Conservation (phyloP, 1,139 yeast genomes). For the Nadsonia starkeyi-henricii region DNA sequence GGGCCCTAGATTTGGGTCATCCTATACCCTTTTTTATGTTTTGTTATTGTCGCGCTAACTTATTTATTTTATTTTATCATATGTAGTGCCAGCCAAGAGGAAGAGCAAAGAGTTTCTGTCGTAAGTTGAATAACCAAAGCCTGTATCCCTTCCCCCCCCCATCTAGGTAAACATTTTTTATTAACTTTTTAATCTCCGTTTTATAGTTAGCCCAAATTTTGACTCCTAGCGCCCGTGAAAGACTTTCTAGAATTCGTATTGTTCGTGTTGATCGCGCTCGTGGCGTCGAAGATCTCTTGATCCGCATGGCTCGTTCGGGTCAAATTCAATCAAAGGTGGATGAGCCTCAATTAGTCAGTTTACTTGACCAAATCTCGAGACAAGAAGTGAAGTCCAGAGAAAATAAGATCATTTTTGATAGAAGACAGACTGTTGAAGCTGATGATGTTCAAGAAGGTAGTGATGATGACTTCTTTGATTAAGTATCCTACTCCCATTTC, state of each 20-base stretch:
- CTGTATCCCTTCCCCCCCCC: too few species aligned
- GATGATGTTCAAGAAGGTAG: constrained; percentile 15
- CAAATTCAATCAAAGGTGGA: constrained; percentile 56
- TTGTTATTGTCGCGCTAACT: too few species aligned
- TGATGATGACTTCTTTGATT: constrained; percentile 25
- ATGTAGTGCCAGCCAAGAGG: constrained; percentile 12
- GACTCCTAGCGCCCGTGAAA: constrained; percentile 73
- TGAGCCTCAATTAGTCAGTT: constrained; percentile 70
- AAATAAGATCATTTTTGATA: constrained; percentile 40
- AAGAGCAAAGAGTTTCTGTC: constrained; percentile 24
- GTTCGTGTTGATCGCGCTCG: constrained; percentile 86
- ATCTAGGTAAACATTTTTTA: too few species aligned
- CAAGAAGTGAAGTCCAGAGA: constrained; percentile 52
- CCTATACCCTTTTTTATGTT: too few species aligned
- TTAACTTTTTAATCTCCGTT: too few species aligned
- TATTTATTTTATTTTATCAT: too few species aligned
- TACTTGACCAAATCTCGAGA: constrained; percentile 69
- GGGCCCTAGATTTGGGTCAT: too few species aligned
- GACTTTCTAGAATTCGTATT: constrained; percentile 72
- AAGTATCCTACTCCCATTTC: background rate
- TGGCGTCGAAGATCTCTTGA: constrained; percentile 74
- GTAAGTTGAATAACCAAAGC: too few species aligned
- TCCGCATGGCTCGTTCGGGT: constrained; percentile 66
- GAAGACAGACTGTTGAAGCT: constrained; percentile 16
- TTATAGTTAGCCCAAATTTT: constrained; percentile 55